Evolutionary conservation across 2,329 filamentous ascomycete genomes (phyloP).

Genomic region (Pseudogymnoascus sp.): DNA sequence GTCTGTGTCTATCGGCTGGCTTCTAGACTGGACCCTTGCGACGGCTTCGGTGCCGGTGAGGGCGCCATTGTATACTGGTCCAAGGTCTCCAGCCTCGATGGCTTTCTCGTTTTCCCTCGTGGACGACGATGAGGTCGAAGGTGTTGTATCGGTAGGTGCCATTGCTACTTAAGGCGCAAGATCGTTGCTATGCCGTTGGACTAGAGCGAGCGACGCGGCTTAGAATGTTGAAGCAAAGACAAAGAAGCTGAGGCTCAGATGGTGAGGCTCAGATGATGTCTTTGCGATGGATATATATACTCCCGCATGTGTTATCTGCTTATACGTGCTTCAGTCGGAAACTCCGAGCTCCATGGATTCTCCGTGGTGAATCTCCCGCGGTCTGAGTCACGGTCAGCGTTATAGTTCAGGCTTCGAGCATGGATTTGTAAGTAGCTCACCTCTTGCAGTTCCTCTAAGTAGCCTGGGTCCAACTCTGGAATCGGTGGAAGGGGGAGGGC

Average conservation of each 20-base stretch:
- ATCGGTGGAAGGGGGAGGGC: not conserved
- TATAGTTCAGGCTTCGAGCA: not conserved
- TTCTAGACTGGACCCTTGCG: not conserved
- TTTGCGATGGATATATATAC: not conserved
- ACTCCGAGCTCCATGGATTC: not conserved
- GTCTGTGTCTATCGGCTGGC: not conserved
- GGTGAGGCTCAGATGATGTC: not conserved
- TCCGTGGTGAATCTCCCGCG: not conserved
- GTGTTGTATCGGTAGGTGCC: not conserved
- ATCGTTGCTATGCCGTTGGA: not conserved
- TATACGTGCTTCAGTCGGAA: not conserved
- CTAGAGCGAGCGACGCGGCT: not conserved
- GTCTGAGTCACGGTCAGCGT: not conserved
- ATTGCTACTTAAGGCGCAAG: not conserved
- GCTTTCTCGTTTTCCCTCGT: not conserved
- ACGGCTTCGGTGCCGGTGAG: not conserved
- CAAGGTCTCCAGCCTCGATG: not conserved
- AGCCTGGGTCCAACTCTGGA: not conserved
- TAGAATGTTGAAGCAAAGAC: not conserved
- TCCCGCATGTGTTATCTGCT: not conserved
- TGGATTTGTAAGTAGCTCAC: conserved; percentile 5
- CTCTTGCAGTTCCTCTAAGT: not conserved
- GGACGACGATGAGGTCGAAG: not conserved
- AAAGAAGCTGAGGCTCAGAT: not conserved
- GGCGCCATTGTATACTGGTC: not conserved